Evolutionary conservation across 1,284 basidiomycete species (phyloP).

Genomic region (Wallemia hederae): DNA sequence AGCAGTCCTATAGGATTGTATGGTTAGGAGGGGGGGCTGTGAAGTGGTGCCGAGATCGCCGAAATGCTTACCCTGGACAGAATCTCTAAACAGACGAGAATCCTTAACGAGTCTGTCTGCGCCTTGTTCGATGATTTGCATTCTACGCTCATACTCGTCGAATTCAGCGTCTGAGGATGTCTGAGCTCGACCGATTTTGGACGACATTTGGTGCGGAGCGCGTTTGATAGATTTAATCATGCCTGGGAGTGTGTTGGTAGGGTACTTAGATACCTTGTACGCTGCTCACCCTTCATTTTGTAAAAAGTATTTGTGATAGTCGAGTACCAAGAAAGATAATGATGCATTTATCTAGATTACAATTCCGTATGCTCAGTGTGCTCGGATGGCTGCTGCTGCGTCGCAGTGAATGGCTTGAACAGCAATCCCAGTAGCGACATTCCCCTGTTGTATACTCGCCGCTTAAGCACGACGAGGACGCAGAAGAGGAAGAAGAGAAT

Average conservation of each 20-base stretch:
- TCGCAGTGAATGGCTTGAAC: background rate
- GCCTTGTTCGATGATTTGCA: conserved; percentile 47
- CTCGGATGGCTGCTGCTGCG: background rate
- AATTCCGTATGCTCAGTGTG: background rate
- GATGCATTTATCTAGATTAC: background rate
- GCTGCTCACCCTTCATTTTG: background rate
- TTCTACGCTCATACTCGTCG: conserved; percentile 43
- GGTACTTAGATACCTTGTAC: background rate
- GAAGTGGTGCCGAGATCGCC: conserved; percentile 7
- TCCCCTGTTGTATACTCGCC: background rate
- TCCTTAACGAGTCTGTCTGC: conserved; percentile 79
- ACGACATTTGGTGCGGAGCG: conserved; percentile 32
- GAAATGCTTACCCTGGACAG: conserved; percentile 33
- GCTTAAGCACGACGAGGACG: background rate
- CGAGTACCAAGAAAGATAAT: background rate
- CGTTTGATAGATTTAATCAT: conserved; percentile 14
- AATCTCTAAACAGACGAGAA: conserved; percentile 56
- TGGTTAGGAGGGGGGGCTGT: background rate
- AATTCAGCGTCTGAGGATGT: conserved; percentile 59
- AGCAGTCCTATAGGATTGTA: conserved; percentile 32
- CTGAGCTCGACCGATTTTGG: conserved; percentile 18
- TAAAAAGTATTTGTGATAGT: too few relatives aligned
- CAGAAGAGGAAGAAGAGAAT: background rate
- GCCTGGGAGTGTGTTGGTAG: background rate
- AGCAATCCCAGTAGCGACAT: background rate